Evolutionary conservation across 176 grass and related monocot genomes (phyloP), one percentile per base, ranked within the genome.

Genomic region (barley (Hordeum vulgare)): DNA sequence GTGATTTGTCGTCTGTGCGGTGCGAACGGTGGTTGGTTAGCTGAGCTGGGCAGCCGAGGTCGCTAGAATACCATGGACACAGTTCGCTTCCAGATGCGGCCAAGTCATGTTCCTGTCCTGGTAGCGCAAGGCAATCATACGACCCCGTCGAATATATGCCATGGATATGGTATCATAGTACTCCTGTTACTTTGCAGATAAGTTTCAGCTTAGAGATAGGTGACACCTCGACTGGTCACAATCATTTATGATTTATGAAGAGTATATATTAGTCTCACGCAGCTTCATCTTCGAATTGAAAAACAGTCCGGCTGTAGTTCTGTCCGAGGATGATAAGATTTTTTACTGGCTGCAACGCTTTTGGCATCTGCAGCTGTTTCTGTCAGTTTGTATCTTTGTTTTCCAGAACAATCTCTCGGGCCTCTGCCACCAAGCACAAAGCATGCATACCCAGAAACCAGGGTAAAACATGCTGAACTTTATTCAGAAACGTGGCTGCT

Each of bases 31-130:
- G 77, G n/a, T 71, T 71, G 47, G 45, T 14, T 49, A 44, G 40
- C 40, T 11, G 40, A 27, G 35, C 51, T 60, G 66, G 80, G 25
- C 87, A 69, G 39, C 39, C 25, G 82, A 85, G 80, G 71, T 15
- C 29, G 34, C 82, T 74, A 61, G 87, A 85, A 39, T 70, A 77
- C 5, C 23, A 71, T 81, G 77, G 77, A 85, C 53, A 49, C 31
- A 54, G 9, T n/a, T 89, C 40, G 71, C 71, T 85, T 81, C 78
- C 71, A 64, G 83, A 81, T 71, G 53, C 83, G 61, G 71, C 33
- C 8, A 41, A 84, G 28, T 60, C 66, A 13, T 76, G 13, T 74
- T 7, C 26, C 60, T 62, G 66, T 74, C 24, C 74, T 37, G 39
- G 4, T 41, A 35, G 62, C 41, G 0, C 29, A 63, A 8, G 31